Conservation (phyloP, 2,329 filamentous ascomycete species). For the Dactylellina leptospora region DNA sequence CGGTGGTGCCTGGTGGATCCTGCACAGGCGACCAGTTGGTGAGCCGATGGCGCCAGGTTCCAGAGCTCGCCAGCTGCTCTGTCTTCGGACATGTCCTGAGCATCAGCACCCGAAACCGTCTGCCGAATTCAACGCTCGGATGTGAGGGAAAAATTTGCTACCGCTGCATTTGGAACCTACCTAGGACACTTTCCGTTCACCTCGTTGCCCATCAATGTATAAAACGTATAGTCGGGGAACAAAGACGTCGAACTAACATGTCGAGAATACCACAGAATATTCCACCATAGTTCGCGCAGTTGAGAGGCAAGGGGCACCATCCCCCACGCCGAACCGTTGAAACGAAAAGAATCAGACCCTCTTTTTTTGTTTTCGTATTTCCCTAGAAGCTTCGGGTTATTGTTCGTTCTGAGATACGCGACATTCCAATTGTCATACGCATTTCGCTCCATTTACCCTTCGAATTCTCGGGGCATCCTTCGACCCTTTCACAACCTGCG, state of each 20-base stretch:
- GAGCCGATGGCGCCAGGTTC: not conserved
- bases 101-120: constrained; percentile 51
- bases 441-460: not conserved
- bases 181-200: no score
- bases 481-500: not conserved
- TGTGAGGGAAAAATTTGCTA: constrained; percentile 17
- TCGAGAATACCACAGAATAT: no score
- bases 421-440: constrained; percentile 18
- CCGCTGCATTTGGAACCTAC: constrained; percentile 23
- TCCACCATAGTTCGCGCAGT: no score
- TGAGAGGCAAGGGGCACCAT: not conserved
- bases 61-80: no score
- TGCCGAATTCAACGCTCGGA: constrained; percentile 32
- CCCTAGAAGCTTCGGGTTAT: no score
- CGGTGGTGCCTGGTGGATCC: constrained; percentile 45
- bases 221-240: no score
- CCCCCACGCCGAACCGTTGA: not conserved
- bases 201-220: no score
- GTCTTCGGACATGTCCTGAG: not conserved
- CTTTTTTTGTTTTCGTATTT: no score
- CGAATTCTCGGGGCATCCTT: no score
- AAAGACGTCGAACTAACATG: no score
- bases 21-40: not conserved
- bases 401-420: no score
- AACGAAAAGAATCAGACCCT: no score